Percentiles rank a stretch among this genome's conserved stretches.
Evolutionary conservation across 169 alveolate genomes (phyloP).

Genomic region (Plasmodium reichenowi): DNA sequence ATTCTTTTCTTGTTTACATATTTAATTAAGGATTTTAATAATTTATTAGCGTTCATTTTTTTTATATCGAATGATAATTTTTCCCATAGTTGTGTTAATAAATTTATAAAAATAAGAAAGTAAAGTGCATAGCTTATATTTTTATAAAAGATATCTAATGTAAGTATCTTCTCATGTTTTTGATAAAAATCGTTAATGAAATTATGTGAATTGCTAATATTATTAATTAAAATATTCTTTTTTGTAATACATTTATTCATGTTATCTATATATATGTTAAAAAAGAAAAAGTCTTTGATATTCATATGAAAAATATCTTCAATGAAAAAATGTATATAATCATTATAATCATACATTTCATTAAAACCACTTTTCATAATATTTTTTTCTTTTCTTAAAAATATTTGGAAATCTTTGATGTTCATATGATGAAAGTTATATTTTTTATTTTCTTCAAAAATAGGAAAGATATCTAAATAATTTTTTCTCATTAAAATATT

Average conservation of each 20-base stretch:
- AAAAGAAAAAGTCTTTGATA: constrained; percentile 25
- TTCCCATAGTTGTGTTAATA: constrained; percentile 23
- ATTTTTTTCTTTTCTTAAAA: constrained; percentile 19
- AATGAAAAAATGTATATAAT: constrained; percentile 24
- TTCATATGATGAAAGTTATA: neutral
- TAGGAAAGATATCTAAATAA: constrained; percentile 22
- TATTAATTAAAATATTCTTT: constrained; percentile 30
- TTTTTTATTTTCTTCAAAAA: neutral
- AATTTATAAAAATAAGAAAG: constrained; percentile 27
- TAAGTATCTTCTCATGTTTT: constrained; percentile 27
- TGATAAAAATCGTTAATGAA: constrained; percentile 41
- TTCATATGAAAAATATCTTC: constrained; percentile 10
- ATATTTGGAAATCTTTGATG: constrained; percentile 14
- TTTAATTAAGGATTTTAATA: neutral
- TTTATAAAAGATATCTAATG: constrained; percentile 24
- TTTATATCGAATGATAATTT: neutral
- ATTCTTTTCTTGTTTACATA: constrained; percentile 7
- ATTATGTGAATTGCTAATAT: constrained; percentile 26
- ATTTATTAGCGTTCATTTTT: neutral
- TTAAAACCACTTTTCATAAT: constrained; percentile 39
- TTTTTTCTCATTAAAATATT: constrained; percentile 16
- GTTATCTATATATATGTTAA: constrained; percentile 25
- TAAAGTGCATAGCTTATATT: constrained; percentile 38
- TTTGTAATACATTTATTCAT: constrained; percentile 29
- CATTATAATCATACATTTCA: constrained; percentile 55